Evolutionary conservation across 768 basidiomycete genomes (phyloP), one percentile per base, ranked within the genome.

Genomic region (Phaffia australis): DNA sequence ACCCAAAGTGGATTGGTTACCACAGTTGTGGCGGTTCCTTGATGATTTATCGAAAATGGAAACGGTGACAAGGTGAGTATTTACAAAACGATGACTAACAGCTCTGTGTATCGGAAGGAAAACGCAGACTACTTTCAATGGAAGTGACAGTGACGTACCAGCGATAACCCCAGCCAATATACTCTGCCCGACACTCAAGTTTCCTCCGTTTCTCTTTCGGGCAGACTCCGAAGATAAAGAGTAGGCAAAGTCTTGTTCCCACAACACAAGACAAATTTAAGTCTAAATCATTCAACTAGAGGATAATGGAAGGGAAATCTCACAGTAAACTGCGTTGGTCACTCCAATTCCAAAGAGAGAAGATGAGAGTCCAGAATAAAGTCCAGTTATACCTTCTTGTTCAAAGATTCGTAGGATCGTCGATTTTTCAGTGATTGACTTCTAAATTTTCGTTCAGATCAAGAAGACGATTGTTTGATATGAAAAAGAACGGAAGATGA

Each of bases 1-100:
- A 95, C 91, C 95, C 95, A 99, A 68, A 98, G 87, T 2, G 94
- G 94, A 77, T 98, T 97, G 75, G 85, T 87, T 69, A 89, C 81
- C 70, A 94, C 77, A 3, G 90, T 87, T 3, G 94, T 95, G 15
- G 87, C 87, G 52, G 87, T 87, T 49, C 92, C 93, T 89, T 70
- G 3, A 32, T 49, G 23, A 49, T 55, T 16, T 46, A n/a, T 15
- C 7, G 54, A 5, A 46, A 23, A 18, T 14, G 54, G 19, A 25
- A 52, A 55, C 50, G 42, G 49, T 35, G 18, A 6, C 2, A n/a
- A 16, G 29, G 8, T 19, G 46, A 15, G 63, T 42, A 50, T 1
- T 27, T 9, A 11, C n/a, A 47, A 48, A 25, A 25, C 55, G 11
- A 42, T 42, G 6, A 42, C 35, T 11, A 42, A 5, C 11, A 42